A percentile compares a stretch with the other conserved stretches of the same genome.
Conservation (phyloP, 768 basidiomycete species). For the Kwoniella pini region DNA sequence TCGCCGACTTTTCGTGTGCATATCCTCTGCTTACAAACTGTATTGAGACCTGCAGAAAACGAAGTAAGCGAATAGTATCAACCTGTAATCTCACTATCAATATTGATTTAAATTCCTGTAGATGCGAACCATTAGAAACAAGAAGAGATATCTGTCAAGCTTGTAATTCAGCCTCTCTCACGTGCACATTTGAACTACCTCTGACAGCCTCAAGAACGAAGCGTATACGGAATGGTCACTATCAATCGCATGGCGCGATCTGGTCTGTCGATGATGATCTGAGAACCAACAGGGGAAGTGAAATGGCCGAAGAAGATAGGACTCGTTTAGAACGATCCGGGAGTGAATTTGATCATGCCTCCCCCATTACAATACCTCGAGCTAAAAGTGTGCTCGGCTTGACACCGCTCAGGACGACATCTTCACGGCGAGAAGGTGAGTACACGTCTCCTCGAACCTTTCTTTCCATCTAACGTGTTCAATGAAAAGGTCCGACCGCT, state of each 20-base stretch:
- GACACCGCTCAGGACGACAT: slow-evolving; percentile 4
- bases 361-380: background rate
- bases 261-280: background rate
- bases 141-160: slow-evolving; percentile 12
- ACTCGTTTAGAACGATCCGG: background rate
- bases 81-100: background rate
- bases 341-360: background rate
- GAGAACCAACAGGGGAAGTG: background rate
- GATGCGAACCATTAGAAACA: slow-evolving; percentile 12
- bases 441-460: background rate
- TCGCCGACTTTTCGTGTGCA: background rate
- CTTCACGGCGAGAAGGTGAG: slow-evolving; percentile 15
- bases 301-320: background rate
- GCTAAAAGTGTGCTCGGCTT: slow-evolving; percentile 4
- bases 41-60: slow-evolving; percentile 13
- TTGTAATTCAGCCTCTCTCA: slow-evolving; percentile 11
- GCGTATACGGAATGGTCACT: slow-evolving; percentile 17
- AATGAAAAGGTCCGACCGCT: slow-evolving; percentile 20
- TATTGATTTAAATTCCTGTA: background rate
- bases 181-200: slow-evolving; percentile 26
- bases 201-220: slow-evolving; percentile 25
- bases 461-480: no score
- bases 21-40: background rate
- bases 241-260: slow-evolving; percentile 2
- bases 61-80: slow-evolving; percentile 11